Evolutionary conservation across 1,284 basidiomycete species (phyloP).

Genomic region (Ceratorhiza oryzae-sativae): DNA sequence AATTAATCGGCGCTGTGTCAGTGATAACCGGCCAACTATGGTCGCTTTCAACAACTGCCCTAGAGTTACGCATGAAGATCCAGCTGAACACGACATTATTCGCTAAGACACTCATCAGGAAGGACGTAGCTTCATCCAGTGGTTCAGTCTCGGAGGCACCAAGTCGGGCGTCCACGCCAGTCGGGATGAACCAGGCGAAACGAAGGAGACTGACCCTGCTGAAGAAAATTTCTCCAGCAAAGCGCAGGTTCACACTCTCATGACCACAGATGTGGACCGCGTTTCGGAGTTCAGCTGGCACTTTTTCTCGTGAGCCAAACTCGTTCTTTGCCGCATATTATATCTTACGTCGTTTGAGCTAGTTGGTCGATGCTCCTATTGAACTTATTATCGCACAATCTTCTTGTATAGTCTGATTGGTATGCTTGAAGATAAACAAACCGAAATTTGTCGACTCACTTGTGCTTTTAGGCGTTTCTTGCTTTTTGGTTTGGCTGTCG

Average conservation of each 20-base stretch:
- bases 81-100: conserved; percentile 89
- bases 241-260: conserved; percentile 86
- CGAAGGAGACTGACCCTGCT: conserved; percentile 47
- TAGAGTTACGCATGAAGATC: conserved; percentile 70
- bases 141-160: conserved; percentile 22
- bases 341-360: conserved; percentile 35
- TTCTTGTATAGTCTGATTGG: conserved; percentile 86
- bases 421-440: conserved; percentile 49
- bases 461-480: conserved; percentile 61
- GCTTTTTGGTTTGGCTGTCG: conserved; percentile 83
- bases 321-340: conserved; percentile 37
- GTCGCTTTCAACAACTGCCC: conserved; percentile 70
- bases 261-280: conserved; percentile 91
- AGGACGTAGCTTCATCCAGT: conserved; percentile 76
- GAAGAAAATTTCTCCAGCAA: conserved; percentile 86
- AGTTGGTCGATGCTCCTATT: conserved; percentile 76
- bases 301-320: conserved; percentile 65
- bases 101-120: conserved; percentile 87
- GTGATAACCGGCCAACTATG: conserved; percentile 44
- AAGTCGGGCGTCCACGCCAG: conserved; percentile 44
- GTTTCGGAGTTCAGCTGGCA: conserved; percentile 87
- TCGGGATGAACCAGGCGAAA: conserved; percentile 44
- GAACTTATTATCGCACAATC: conserved; percentile 79
- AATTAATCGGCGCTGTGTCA: conserved; percentile 46
- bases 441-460: neutral